Conservation (phyloP, 768 basidiomycete species). For the Pluteus cervinus region DNA sequence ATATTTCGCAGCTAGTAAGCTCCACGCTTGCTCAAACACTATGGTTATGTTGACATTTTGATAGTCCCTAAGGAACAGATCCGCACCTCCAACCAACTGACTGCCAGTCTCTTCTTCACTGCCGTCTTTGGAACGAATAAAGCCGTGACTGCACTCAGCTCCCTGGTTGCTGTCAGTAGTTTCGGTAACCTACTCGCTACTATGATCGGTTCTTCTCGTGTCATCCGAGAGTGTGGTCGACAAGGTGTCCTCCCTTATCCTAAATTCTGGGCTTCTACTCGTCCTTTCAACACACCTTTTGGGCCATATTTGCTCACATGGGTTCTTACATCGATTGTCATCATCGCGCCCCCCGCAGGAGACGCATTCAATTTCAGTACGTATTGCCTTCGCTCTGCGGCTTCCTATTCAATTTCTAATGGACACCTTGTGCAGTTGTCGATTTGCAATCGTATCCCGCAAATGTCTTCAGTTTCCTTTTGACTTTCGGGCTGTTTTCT, state of each 20-base stretch:
- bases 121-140: slow-evolving; percentile 38
- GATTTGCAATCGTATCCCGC: slow-evolving; percentile 33
- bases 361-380: slow-evolving; percentile 39
- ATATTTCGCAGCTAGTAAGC: slow-evolving; percentile 31
- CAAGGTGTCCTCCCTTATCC: slow-evolving; percentile 52
- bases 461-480: slow-evolving; percentile 29
- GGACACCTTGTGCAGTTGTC: slow-evolving; percentile 17
- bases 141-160: slow-evolving; percentile 27
- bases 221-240: slow-evolving; percentile 39
- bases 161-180: slow-evolving; percentile 32
- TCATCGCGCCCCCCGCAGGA: slow-evolving; percentile 37
- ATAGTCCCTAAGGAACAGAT: slow-evolving; percentile 39
- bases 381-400: slow-evolving; percentile 7
- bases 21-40: not conserved
- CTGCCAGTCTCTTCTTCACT: slow-evolving; percentile 44
- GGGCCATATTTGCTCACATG: slow-evolving; percentile 41
- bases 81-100: slow-evolving; percentile 33
- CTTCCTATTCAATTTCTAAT: slow-evolving; percentile 3
- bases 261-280: slow-evolving; percentile 41
- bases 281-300: slow-evolving; percentile 46
- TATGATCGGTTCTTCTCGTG: slow-evolving; percentile 35
- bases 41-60: not conserved
- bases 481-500: slow-evolving; percentile 27
- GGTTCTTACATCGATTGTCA: slow-evolving; percentile 40
- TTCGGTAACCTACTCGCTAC: slow-evolving; percentile 33